phyloP scores from a whole-genome alignment of 371 early-diverging fungal species.

The Syncephalastrum sp. region DNA sequence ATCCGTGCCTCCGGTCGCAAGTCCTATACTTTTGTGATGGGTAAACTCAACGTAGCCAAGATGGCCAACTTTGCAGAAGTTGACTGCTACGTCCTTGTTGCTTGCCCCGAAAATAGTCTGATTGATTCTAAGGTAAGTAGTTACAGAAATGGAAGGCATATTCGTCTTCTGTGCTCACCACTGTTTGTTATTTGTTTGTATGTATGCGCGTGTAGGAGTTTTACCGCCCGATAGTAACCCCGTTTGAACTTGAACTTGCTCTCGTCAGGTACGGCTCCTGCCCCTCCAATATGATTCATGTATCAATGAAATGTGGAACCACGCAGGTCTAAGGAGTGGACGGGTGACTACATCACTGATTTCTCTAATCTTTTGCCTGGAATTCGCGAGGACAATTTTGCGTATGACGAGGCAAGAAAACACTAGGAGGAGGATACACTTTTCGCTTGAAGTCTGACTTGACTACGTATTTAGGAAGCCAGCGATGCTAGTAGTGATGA shows the following conservation, averaged over 20 bases:
- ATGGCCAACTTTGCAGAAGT: conserved; percentile 95
- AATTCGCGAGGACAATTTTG: conserved; percentile 38
- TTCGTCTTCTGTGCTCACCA: conserved; percentile 1
- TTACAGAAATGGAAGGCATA: background rate
- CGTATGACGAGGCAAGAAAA: conserved; percentile 37
- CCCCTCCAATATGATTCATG: conserved; percentile 17
- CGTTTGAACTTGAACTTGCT: conserved; percentile 87
- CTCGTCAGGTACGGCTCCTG: conserved; percentile 42
- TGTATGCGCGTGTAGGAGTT: conserved; percentile 60
- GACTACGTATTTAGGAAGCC: conserved; percentile 22
- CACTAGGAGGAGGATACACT: background rate
- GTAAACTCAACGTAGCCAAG: conserved; percentile 93
- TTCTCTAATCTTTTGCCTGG: conserved; percentile 64
- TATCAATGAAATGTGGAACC: conserved; percentile 16
- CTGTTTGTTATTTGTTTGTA: background rate
- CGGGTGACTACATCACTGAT: conserved; percentile 73
- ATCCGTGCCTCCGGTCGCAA: conserved; percentile 78
- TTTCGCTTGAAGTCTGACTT: background rate
- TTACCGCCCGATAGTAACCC: conserved; percentile 90
- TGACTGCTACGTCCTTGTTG: conserved; percentile 88
- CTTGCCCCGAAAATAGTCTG: conserved; percentile 92
- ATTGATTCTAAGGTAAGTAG: conserved; percentile 76
- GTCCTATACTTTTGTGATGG: conserved; percentile 89
- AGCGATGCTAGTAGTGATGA: conserved; percentile 66
- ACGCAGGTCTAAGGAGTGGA: conserved; percentile 65